A percentile compares a stretch with the other conserved stretches of the same genome.
Conservation (phyloP, 1,139 yeast genomes). For the Kodamaea anthophila region DNA sequence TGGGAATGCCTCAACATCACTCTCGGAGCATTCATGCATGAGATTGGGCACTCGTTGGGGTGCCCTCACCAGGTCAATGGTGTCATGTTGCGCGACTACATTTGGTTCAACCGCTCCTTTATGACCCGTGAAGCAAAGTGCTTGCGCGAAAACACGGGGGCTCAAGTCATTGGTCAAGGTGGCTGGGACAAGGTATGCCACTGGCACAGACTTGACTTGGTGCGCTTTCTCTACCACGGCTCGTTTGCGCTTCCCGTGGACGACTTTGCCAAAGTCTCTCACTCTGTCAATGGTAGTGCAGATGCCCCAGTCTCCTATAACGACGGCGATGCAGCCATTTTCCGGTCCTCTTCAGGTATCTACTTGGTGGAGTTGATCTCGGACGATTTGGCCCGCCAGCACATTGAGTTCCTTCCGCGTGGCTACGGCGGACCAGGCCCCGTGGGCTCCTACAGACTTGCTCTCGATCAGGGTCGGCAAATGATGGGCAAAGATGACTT, state of each 20-base stretch:
- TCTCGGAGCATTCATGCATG: conserved; percentile 92
- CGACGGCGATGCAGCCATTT: conserved; percentile 32
- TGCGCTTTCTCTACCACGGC: conserved; percentile 77
- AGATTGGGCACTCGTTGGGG: conserved; percentile 84
- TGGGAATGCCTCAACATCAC: conserved; percentile 91
- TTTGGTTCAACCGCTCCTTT: conserved; percentile 74
- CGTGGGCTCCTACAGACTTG: conserved; percentile 43
- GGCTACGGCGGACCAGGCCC: conserved; percentile 56
- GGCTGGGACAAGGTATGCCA: conserved; percentile 56
- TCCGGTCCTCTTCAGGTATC: conserved; percentile 59
- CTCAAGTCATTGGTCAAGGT: conserved; percentile 39
- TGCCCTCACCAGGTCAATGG: conserved; percentile 91
- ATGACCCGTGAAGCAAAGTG: conserved; percentile 64
- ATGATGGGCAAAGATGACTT: conserved; percentile 28
- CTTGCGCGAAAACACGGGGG: conserved; percentile 40
- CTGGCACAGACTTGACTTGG: conserved; percentile 79
- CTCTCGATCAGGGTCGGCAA: conserved; percentile 36
- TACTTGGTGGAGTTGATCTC: conserved; percentile 62
- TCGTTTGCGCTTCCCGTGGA: conserved; percentile 72
- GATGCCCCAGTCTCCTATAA: conserved; percentile 13
- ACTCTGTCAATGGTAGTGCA: conserved; percentile 12
- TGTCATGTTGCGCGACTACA: conserved; percentile 84
- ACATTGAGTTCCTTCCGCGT: conserved; percentile 52
- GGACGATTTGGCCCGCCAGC: conserved; percentile 61
- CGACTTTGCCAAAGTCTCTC: conserved; percentile 29